Base-by-base conservation (phyloP, 2,329 filamentous ascomycete species). In the Aspergillus luchuensis region DNA sequence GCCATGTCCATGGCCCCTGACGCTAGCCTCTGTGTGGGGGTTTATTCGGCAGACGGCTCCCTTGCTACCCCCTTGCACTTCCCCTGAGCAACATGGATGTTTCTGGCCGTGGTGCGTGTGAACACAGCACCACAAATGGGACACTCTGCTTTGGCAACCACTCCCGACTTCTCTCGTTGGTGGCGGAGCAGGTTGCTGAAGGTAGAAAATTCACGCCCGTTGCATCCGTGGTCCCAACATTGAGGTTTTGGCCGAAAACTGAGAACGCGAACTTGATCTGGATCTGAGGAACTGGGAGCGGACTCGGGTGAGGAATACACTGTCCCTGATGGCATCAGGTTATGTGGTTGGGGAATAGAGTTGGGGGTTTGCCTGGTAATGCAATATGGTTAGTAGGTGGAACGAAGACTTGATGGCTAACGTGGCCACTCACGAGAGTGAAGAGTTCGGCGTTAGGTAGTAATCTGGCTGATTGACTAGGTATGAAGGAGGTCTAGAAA, bases 211-310 rank as follows among this genome's bases (percentile, higher is more conserved):
- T 96, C 91, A 30, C 93, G 88, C 19, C 94, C 94, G 71, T 97
- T 97, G 81, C 94, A 98, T 10, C 93, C 94, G 72, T 98, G 94
- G 63, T 97, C 94, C 91, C 91, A 98, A 77, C 94, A 97, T 74
- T 96, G 92, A 49, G 93, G 92, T 79, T 96, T 96, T n/a, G 92
- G 92, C 66, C 91, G 85, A 68, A 87, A 88, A 74, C 90, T 89
- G 17, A 92, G 83, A 15, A 92, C 86, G 61, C 90, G 84, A 41
- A 91, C 87, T 51, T 78, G 78, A 25, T 77, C 74, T n/a, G 71
- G 71, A 21, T 78, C 77, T 58, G 76, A 71, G 8, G 73, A 64
- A 30, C 66, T 55, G 6, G 66, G 63, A 1, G 65, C 57, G 30
- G 71, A 66, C 30, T 72, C 67, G 36, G 73, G 60, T 8, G 70